Conservation (phyloP, 2,329 filamentous ascomycete species). For the Lasiodiplodia hormozganensis region DNA sequence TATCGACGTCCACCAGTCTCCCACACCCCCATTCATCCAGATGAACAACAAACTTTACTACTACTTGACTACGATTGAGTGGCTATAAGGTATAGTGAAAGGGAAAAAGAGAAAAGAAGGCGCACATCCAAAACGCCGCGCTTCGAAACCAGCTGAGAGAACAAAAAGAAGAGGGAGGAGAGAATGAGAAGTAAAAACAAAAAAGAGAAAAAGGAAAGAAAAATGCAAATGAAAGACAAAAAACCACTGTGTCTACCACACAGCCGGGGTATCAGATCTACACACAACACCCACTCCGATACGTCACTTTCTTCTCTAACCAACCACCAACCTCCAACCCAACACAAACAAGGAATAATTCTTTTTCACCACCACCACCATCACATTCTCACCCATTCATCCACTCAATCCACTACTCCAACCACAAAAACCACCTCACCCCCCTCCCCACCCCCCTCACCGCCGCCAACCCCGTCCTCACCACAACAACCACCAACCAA, state of each 20-base stretch:
- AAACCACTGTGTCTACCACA: background rate
- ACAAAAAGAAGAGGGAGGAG: background rate
- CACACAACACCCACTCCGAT: background rate
- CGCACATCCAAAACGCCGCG: background rate
- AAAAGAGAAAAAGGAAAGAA: background rate
- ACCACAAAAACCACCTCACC: constrained; percentile 84
- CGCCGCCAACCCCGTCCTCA: constrained; percentile 69
- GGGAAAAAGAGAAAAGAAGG: background rate
- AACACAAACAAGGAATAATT: background rate
- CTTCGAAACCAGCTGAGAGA: background rate
- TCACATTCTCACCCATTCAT: too few relatives aligned
- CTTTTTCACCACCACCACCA: background rate
- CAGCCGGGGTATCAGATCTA: constrained; percentile 1
- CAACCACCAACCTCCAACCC: background rate
- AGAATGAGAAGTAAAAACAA: background rate
- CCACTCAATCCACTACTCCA: constrained; percentile 43
- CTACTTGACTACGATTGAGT: background rate
- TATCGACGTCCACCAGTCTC: background rate
- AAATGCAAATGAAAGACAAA: background rate
- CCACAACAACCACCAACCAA: constrained; percentile 85
- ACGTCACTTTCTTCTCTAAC: background rate
- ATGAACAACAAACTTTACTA: background rate
- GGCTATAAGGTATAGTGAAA: background rate
- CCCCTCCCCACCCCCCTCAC: constrained; percentile 65
- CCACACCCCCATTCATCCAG: background rate